These are phyloP conservation scores for Elsinoe fawcettii DNA, from an alignment of 2,329 filamentous ascomycete genomes.

Conservation along the genomic window DNA sequence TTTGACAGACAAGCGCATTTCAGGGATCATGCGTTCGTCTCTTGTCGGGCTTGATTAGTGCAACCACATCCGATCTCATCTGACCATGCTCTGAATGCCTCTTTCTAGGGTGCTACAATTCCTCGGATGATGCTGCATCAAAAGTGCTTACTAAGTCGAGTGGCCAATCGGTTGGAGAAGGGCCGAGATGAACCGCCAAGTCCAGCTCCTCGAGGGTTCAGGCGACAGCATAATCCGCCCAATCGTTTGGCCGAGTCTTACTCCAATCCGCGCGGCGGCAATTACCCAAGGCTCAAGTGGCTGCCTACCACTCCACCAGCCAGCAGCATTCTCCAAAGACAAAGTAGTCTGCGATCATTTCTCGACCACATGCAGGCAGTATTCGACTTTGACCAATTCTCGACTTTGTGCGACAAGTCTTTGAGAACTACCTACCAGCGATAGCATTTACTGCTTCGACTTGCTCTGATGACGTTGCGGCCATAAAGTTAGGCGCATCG, in stretches of 20 bases:
- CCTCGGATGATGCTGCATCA: not conserved
- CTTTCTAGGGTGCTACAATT: not conserved
- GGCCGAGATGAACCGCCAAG: constrained; percentile 1
- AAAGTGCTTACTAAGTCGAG: not conserved
- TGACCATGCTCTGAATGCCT: not conserved
- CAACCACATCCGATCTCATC: no score
- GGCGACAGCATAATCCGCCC: constrained; percentile 12
- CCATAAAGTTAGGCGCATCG: not conserved
- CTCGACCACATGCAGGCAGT: not conserved
- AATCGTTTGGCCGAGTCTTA: not conserved
- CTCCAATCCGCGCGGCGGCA: not conserved
- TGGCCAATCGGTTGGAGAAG: not conserved
- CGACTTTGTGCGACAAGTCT: not conserved
- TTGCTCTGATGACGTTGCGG: constrained; percentile 1
- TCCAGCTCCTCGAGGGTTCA: constrained; percentile 7
- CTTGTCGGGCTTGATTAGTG: no score
- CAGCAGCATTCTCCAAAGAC: constrained; percentile 7
- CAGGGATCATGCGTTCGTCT: no score
- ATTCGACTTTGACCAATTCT: not conserved
- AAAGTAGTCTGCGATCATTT: not conserved
- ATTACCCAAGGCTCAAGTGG: not conserved
- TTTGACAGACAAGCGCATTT: not conserved
- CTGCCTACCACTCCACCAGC: constrained; percentile 2
- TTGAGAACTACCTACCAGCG: not conserved
- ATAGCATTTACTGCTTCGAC: not conserved